phyloP scores from a whole-genome alignment of 495 filamentous ascomycete species.

The Delitschia confertaspora region DNA sequence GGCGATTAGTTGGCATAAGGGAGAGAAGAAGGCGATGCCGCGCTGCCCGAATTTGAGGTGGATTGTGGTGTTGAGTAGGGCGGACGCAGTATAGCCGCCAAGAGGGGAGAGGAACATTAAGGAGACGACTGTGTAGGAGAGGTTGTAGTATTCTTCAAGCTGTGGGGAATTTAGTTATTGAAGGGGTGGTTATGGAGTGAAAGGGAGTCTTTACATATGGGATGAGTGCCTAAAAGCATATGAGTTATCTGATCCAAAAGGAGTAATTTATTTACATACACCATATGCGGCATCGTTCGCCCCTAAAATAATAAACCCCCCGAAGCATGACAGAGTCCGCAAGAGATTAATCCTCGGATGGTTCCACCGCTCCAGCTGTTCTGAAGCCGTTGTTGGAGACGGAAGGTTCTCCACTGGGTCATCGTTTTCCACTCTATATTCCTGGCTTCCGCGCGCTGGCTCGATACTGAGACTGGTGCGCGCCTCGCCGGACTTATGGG shows the following conservation, averaged over 20 bases:
- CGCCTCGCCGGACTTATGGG: not conserved
- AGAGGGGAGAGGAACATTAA: slow-evolving; percentile 56
- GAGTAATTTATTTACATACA: slow-evolving; percentile 46
- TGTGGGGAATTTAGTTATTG: slow-evolving; percentile 29
- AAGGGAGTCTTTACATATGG: slow-evolving; percentile 35
- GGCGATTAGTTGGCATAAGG: slow-evolving; percentile 55
- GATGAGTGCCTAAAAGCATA: slow-evolving; percentile 48
- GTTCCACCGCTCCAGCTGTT: slow-evolving; percentile 56
- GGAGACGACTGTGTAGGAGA: slow-evolving; percentile 52
- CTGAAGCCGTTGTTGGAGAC: slow-evolving; percentile 32
- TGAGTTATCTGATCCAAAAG: no score
- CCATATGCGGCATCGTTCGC: slow-evolving; percentile 75
- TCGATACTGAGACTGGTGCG: slow-evolving; percentile 5
- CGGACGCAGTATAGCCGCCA: slow-evolving; percentile 48
- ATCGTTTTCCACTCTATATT: not conserved
- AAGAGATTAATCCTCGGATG: slow-evolving; percentile 54
- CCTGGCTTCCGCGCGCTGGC: not conserved
- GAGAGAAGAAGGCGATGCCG: slow-evolving; percentile 61
- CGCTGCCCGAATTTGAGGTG: slow-evolving; percentile 58
- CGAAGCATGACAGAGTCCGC: slow-evolving; percentile 58
- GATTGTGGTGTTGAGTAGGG: slow-evolving; percentile 50
- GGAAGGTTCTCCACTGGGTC: slow-evolving; percentile 35
- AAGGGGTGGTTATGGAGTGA: slow-evolving; percentile 1
- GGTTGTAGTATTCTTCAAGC: slow-evolving; percentile 51
- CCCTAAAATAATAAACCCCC: slow-evolving; percentile 69